Base-by-base conservation (phyloP, 108 stramenopile species). In the Cyclostephanos invisitatus region DNA sequence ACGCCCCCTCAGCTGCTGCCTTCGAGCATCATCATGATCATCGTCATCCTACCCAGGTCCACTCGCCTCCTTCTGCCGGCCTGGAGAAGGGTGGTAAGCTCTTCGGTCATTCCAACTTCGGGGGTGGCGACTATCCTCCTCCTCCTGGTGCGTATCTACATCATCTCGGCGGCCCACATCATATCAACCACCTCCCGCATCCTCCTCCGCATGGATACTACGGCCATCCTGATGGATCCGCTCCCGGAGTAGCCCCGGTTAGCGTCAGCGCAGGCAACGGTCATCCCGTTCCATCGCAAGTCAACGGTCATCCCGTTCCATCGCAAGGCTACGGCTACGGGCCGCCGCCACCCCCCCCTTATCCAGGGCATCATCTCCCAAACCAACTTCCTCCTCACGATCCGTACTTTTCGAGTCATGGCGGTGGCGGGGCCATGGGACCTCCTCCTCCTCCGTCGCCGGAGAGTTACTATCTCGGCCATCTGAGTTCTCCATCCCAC, bases 31-130 rank as follows among this genome's bases (percentile, higher is more conserved):
- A 29, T 18, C 59, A 37, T 37, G 18, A 42, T 38, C 60, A 40
- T 5, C 29, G 36, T 37, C 60, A 36, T 20, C 60, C 60, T 2
- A 21, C 35, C 37, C 15, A 37, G 18, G 36, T 38, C 18, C n/a
- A 18, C 60, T 61, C 60, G 36, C 60, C 60, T 61, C 21, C 60
- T 10, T 17, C 24, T 14, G 17, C 56, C 0, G 57, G 47, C 42
- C 48, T 44, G 24, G 72, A 73, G 6, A 73, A 73, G 54, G 37
- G 72, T 11, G 63, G 72, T 24, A 73, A 73, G 49, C 53, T 64
- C 2, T n/a, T 54, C 10, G 29, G 57, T 18, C 60, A 61, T n/a
- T n/a, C 17, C 29, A 40, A 28, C n/a, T 38, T 35, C 12, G 18
- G 29, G 7, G 58, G 58, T 37, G 36, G 58, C 38, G 40, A 22